Percentiles rank a stretch among this genome's conserved stretches.
Evolutionary conservation across 1,284 basidiomycete genomes (phyloP).

Genomic region (Papiliotrema flavescens): DNA sequence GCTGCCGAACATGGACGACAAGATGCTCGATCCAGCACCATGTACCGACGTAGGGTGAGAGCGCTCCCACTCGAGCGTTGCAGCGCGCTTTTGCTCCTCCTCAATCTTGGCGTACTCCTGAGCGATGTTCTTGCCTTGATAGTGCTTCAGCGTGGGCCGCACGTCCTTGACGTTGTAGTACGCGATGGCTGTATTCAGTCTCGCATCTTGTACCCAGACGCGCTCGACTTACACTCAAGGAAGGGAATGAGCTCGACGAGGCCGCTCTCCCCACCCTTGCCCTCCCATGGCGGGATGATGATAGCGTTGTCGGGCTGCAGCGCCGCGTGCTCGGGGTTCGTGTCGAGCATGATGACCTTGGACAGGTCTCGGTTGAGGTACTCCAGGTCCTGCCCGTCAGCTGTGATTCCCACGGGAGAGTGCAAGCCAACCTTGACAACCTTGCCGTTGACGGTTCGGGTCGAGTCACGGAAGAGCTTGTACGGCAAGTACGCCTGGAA

Average conservation of each 20-base stretch:
- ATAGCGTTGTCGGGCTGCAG: slow-evolving; percentile 89
- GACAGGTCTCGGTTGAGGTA: slow-evolving; percentile 90
- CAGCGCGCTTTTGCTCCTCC: slow-evolving; percentile 68
- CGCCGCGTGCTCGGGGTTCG: slow-evolving; percentile 68
- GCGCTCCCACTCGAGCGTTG: slow-evolving; percentile 78
- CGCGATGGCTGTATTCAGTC: slow-evolving; percentile 66
- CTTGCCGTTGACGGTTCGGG: slow-evolving; percentile 70
- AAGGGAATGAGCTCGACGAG: slow-evolving; percentile 91
- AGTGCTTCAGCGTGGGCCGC: slow-evolving; percentile 77
- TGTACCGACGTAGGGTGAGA: slow-evolving; percentile 50
- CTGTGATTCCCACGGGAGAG: background rate
- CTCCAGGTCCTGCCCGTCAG: slow-evolving; percentile 65
- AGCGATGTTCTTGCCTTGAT: slow-evolving; percentile 82
- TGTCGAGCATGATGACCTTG: slow-evolving; percentile 87
- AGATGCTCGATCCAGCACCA: slow-evolving; percentile 39
- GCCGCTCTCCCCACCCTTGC: slow-evolving; percentile 70
- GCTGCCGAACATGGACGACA: slow-evolving; percentile 63
- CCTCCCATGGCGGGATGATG: slow-evolving; percentile 82
- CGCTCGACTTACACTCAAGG: slow-evolving; percentile 89
- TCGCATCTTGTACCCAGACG: background rate
- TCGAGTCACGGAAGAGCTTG: slow-evolving; percentile 85
- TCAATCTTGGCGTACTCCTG: slow-evolving; percentile 84
- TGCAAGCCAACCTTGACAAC: slow-evolving; percentile 66
- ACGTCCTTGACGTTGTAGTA: slow-evolving; percentile 84
- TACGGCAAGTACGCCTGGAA: slow-evolving; percentile 87